Evolutionary conservation across 345 rosid species (phyloP).

Genomic region (Lagerstroemia speciosa): DNA sequence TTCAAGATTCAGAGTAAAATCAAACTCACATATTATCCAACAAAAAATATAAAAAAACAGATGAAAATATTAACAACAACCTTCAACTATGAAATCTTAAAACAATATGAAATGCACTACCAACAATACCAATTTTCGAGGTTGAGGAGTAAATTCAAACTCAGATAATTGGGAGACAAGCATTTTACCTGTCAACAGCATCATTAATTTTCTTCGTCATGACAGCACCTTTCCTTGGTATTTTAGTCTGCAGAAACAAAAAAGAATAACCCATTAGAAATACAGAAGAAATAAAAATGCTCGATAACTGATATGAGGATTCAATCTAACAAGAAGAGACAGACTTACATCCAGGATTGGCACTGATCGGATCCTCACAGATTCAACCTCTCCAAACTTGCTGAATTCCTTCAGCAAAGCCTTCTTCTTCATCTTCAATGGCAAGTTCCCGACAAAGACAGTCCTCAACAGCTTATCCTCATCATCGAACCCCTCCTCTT

Average conservation of each 20-base stretch:
- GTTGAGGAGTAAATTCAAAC: too few relatives aligned
- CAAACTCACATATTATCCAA: neutral
- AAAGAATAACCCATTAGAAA: constrained; percentile 10
- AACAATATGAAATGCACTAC: too few relatives aligned
- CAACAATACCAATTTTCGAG: too few relatives aligned
- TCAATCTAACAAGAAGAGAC: neutral
- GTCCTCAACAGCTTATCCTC: constrained; percentile 85
- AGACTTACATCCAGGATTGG: constrained; percentile 73
- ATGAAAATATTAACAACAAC: neutral
- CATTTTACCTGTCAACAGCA: constrained; percentile 58
- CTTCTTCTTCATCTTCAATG: constrained; percentile 76
- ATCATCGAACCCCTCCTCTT: constrained; percentile 83
- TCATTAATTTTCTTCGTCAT: constrained; percentile 66
- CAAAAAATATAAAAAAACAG: neutral
- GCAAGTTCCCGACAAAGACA: constrained; percentile 88
- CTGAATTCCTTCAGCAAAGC: constrained; percentile 58
- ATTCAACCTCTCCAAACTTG: constrained; percentile 76
- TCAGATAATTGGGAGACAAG: too few relatives aligned
- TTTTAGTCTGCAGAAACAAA: constrained; percentile 54
- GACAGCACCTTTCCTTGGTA: constrained; percentile 78
- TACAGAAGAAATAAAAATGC: constrained; percentile 3
- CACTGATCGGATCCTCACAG: constrained; percentile 84
- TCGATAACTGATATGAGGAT: neutral
- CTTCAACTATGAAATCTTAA: neutral
- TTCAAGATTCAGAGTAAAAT: neutral